Base-by-base conservation (phyloP, 2,329 filamentous ascomycete species). In the Ophiostoma quercus region DNA sequence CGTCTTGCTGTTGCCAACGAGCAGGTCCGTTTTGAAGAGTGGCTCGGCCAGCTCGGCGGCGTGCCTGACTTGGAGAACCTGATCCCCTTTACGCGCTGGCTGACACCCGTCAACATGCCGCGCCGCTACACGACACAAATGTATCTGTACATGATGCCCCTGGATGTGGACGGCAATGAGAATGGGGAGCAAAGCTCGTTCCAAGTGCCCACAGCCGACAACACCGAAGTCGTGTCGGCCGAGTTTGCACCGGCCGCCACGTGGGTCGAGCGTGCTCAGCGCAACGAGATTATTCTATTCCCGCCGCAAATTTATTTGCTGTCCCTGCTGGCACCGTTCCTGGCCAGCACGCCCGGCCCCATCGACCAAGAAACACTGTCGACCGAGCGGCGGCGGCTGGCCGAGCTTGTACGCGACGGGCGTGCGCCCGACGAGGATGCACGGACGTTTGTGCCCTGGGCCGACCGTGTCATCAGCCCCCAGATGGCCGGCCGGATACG, bases 41-140 rank as follows among this genome's bases (percentile, higher is more conserved):
- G 93, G 84, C 74, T 88, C 7, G 75, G 77, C 66, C 77, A 77
- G 0, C 81, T 87, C 65, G 88, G 85, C 8, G 89, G 85, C 0
- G 79, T 83, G 12, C 80, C 88, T 3, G 92, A 96, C 77, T 34
- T 54, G 3, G 89, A 89, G 1, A 82, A 84, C 51, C 81, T 97
- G 2, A 81, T 92, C 8, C 92, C 94, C 0, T 97, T 96, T 76
- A 97, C 94, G 0, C 87, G 92, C 69, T 98, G 95, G 95, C 84
- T 98, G 70, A 98, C 95, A 2, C 94, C 94, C 0, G 79, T 82
- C 0, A 87, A 86, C 72, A 81, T 90, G 1, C 85, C 88, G 0
- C 92, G 89, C 75, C 86, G 95, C 65, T 99, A 96, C 80, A 92
- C 91, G 0, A 97, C 94, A 0, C 94, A 97, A 77, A 98, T 98